Conservation (phyloP, 148 eudicot genomes). For the Fagopyrum tataricum region DNA sequence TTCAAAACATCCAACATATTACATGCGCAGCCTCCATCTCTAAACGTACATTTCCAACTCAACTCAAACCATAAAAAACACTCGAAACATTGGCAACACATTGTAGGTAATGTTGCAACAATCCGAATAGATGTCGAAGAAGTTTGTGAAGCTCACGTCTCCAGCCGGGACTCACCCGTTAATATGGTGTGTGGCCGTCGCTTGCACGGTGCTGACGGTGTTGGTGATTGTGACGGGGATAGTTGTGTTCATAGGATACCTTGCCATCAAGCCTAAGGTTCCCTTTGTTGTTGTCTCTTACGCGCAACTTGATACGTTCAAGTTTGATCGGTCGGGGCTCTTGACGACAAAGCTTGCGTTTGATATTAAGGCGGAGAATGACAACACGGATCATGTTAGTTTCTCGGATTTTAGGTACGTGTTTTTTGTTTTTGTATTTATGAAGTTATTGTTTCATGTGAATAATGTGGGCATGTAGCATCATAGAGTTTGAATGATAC, state of each 20-base stretch:
- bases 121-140: background rate
- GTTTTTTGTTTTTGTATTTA: background rate
- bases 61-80: background rate
- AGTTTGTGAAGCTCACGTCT: background rate
- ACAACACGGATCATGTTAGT: conserved; percentile 46
- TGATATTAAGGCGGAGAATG: conserved; percentile 44
- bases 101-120: too few species aligned
- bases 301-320: conserved; percentile 43
- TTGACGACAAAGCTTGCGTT: conserved; percentile 42
- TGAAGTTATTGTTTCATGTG: too few species aligned
- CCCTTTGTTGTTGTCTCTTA: conserved; percentile 42
- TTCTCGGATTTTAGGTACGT: conserved; percentile 40
- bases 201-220: conserved; percentile 47
- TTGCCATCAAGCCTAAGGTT: conserved; percentile 38
- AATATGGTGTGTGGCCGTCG: conserved; percentile 53
- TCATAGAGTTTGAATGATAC: background rate
- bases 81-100: background rate
- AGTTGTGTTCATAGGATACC: conserved; percentile 49
- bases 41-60: background rate
- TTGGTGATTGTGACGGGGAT: conserved; percentile 49
- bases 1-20: conserved; percentile 22
- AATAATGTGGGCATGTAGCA: background rate
- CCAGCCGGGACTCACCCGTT: conserved; percentile 34
- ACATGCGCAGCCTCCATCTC: background rate
- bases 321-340: conserved; percentile 34